Evolutionary conservation across 805 yeast species (phyloP), one percentile per base, ranked within the genome.

Genomic region (Schwanniomyces sp.): DNA sequence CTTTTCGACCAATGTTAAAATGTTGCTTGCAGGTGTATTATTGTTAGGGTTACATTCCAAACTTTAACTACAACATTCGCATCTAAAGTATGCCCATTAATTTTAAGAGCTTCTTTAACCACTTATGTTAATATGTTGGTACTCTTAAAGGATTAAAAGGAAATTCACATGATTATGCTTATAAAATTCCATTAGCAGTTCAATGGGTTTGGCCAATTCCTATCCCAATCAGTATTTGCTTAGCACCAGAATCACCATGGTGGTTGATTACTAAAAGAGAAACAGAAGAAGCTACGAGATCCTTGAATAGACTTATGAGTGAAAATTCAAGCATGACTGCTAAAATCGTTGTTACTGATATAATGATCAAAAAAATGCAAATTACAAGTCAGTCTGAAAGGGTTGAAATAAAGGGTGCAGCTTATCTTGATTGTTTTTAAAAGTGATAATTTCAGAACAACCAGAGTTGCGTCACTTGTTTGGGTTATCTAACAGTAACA

Each of bases 241-340:
- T 72, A 10, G 73, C 77, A 17, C 79, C 80, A 1, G 79, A 75
- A 43, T 72, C 78, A 8, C 80, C 80, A 10, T 75, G 76, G 76
- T 74, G 70, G 73, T 59, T 74, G 44, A 67, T 67, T 27, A 71
- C 65, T 48, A 62, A 63, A 28, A 72, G 72, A 11, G 55, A 56
- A 43, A 36, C 50, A 17, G 62, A 50, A 3, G 71, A 72, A 17
- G 77, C 78, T 26, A 63, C 57, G 44, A 44, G 48, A 9, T 55
- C 68, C 9, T 46, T 70, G 39, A 58, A 58, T 52, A 58, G 66
- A 36, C 53, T 60, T 44, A 18, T 36, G 39, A 7, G 26, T 5
- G 42, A 39, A 25, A 12, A 18, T 11, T 6, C 5, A 3, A 17
- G 25, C 10, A 18, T 39, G 24, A 30, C 42, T 11, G 26, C 16